A percentile compares a stretch with the other conserved stretches of the same genome.
Conservation (phyloP, 257 asterid genomes). For the Nicotiana noctiflora region DNA sequence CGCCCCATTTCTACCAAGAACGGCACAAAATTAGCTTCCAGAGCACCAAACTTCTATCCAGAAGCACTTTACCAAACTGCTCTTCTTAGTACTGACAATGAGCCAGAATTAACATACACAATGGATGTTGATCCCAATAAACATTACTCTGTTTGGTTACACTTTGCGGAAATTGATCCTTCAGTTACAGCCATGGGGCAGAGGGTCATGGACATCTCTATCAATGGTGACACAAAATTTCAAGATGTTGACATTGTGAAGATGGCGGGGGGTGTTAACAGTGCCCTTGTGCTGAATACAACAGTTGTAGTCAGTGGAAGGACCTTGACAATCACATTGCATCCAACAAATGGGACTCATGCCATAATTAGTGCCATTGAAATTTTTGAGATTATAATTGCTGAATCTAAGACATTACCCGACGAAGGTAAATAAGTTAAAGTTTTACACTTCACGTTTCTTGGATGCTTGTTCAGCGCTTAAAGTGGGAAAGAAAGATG, state of each 20-base stretch:
- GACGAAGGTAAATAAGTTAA: slow-evolving; percentile 55
- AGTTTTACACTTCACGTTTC: not conserved
- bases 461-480: not conserved
- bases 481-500: not conserved
- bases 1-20: slow-evolving; percentile 29
- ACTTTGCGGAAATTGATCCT: slow-evolving; percentile 89
- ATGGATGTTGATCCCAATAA: slow-evolving; percentile 83
- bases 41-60: slow-evolving; percentile 83
- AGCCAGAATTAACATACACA: slow-evolving; percentile 56
- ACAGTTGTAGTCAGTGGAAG: slow-evolving; percentile 79
- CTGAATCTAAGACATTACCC: slow-evolving; percentile 77
- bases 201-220: slow-evolving; percentile 66
- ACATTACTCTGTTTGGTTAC: slow-evolving; percentile 88
- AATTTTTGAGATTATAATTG: slow-evolving; percentile 67
- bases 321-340: slow-evolving; percentile 64
- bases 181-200: slow-evolving; percentile 57
- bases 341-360: slow-evolving; percentile 57
- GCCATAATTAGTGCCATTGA: slow-evolving; percentile 78
- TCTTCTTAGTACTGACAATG: slow-evolving; percentile 45
- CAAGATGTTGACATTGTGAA: slow-evolving; percentile 54
- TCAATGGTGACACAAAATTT: slow-evolving; percentile 59
- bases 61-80: slow-evolving; percentile 79
- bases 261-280: slow-evolving; percentile 62
- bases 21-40: slow-evolving; percentile 42
- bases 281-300: slow-evolving; percentile 71